Conservation (phyloP, 352 stramenopile species). For the Phytopythium ostracodes region DNA sequence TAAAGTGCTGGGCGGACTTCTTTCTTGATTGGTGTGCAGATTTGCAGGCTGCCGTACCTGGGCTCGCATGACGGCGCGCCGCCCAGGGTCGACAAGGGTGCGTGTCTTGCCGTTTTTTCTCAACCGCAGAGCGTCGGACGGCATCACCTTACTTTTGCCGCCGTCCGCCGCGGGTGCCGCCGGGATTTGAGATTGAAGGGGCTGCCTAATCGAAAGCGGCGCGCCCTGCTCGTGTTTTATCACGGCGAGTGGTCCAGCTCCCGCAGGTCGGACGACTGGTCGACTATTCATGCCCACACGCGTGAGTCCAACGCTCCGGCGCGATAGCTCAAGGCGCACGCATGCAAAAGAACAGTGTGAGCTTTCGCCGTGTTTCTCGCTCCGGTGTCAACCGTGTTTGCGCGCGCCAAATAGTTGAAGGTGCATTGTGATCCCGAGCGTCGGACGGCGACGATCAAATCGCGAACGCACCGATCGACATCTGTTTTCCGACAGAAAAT, state of each 20-base stretch:
- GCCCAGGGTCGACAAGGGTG: slow-evolving; percentile 1
- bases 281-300: slow-evolving; percentile 6
- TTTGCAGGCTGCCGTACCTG: no score
- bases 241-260: background rate
- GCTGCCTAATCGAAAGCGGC: background rate
- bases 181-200: background rate
- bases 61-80: no score
- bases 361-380: background rate
- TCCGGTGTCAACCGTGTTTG: background rate
- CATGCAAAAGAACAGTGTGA: background rate
- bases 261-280: background rate
- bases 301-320: background rate
- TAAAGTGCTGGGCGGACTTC: no score
- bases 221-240: no score
- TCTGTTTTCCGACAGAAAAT: slow-evolving; percentile 2
- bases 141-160: background rate
- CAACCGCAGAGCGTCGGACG: background rate
- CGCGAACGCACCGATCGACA: background rate
- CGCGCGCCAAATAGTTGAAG: slow-evolving; percentile 1
- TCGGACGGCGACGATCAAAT: slow-evolving; percentile 3
- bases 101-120: background rate
- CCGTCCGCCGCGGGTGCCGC: slow-evolving; percentile 1
- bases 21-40: no score
- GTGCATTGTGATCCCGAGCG: background rate
- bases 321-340: background rate